Conservation (phyloP, 2,329 filamentous ascomycete species). For the Periconia sp. region DNA sequence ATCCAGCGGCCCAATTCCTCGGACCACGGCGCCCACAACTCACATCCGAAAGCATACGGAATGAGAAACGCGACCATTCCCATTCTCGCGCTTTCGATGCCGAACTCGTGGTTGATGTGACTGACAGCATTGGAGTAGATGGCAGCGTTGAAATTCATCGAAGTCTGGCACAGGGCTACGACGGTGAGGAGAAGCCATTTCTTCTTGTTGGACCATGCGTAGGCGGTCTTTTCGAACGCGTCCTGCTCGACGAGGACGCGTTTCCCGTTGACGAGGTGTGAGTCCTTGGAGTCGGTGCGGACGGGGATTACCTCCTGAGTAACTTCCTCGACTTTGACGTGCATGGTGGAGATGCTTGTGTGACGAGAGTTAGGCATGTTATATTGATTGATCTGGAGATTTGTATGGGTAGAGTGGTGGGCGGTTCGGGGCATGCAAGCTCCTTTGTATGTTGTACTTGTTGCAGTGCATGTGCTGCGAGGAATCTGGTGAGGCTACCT, state of each 20-base stretch:
- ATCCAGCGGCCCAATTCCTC: constrained; percentile 80
- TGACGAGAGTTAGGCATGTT: too few species aligned
- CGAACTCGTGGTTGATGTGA: constrained; percentile 65
- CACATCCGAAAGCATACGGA: constrained; percentile 82
- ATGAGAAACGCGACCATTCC: constrained; percentile 81
- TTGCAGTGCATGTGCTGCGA: too few species aligned
- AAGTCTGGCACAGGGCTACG: constrained; percentile 61
- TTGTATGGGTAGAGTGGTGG: too few species aligned
- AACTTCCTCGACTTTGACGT: too few species aligned
- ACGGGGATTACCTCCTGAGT: too few species aligned
- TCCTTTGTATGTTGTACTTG: too few species aligned
- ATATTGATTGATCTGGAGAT: too few species aligned
- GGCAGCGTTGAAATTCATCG: constrained; percentile 61
- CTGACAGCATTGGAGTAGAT: constrained; percentile 60
- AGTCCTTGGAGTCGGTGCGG: too few species aligned
- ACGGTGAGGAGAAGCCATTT: constrained; percentile 61
- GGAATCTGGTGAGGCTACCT: too few species aligned
- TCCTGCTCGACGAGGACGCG: constrained; percentile 4
- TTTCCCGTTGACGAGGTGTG: constrained; percentile 4
- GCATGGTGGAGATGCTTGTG: too few species aligned
- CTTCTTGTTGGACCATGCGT: constrained; percentile 53
- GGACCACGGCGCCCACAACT: constrained; percentile 81
- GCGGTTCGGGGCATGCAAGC: too few species aligned
- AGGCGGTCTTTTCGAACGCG: constrained; percentile 45
- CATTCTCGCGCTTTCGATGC: constrained; percentile 58